phyloP scores from a whole-genome alignment of 1,284 basidiomycete genomes.

The Fomes fomentarius region DNA sequence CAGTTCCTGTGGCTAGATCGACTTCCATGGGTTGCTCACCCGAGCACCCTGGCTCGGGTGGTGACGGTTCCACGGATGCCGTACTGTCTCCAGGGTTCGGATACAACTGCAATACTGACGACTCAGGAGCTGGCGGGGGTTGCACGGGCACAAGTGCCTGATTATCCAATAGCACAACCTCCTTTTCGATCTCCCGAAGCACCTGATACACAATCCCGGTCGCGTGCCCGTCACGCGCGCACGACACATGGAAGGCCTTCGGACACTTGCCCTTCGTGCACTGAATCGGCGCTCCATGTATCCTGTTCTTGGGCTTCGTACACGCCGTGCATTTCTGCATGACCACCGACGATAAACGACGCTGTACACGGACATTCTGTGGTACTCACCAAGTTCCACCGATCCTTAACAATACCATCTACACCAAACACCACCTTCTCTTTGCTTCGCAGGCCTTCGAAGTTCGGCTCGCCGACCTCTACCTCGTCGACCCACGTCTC shows the following conservation, averaged over 20 bases:
- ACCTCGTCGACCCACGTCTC: constrained; percentile 85
- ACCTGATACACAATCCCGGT: constrained; percentile 63
- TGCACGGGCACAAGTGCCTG: constrained; percentile 11
- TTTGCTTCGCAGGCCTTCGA: constrained; percentile 40
- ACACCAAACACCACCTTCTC: constrained; percentile 78
- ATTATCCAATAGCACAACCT: constrained; percentile 63
- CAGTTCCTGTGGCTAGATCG: constrained; percentile 3
- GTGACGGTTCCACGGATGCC: neutral
- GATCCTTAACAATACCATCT: constrained; percentile 83
- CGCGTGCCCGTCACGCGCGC: constrained; percentile 67
- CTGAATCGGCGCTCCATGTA: constrained; percentile 90
- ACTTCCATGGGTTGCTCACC: constrained; percentile 17
- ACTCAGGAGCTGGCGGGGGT: constrained; percentile 8
- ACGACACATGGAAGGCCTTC: constrained; percentile 92
- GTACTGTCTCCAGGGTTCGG: neutral
- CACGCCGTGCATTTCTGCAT: constrained; percentile 88
- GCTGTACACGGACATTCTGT: neutral
- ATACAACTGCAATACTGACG: neutral
- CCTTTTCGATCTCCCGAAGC: constrained; percentile 74
- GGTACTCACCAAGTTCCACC: constrained; percentile 83
- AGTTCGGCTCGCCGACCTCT: constrained; percentile 38
- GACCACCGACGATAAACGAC: neutral
- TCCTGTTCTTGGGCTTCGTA: constrained; percentile 63
- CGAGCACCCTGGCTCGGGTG: no score
- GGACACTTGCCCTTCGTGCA: constrained; percentile 94